Evolutionary conservation across 352 stramenopile species (phyloP).

Genomic region (Achlya hypogyna): DNA sequence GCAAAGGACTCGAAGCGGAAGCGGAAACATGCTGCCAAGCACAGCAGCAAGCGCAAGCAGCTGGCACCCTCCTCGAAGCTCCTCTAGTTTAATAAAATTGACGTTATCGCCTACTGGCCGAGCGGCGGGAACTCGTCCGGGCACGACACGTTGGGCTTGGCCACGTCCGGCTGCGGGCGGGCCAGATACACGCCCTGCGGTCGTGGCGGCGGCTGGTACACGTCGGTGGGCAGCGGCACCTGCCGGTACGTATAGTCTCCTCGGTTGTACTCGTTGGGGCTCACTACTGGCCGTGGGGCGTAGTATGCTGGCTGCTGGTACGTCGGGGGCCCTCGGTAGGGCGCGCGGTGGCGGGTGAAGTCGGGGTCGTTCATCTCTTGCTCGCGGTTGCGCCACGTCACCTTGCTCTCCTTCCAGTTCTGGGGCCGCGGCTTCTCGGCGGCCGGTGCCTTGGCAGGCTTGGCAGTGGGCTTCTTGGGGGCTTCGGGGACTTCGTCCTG

Average conservation of each 20-base stretch:
- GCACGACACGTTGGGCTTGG: background rate
- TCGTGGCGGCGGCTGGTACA: background rate
- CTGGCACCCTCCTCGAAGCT: too few relatives aligned
- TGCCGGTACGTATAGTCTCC: background rate
- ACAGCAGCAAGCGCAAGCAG: background rate
- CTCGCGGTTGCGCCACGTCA: constrained; percentile 89
- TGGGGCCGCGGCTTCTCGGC: constrained; percentile 19
- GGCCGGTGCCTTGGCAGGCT: background rate
- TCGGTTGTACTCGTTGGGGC: constrained; percentile 5
- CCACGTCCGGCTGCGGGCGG: background rate
- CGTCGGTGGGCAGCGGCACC: background rate
- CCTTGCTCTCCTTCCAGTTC: constrained; percentile 87
- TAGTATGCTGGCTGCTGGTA: constrained; percentile 7
- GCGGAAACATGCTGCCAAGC: background rate
- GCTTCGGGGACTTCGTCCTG: constrained; percentile 30
- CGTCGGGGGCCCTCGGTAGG: background rate
- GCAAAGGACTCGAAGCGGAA: constrained; percentile 1
- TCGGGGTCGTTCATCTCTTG: constrained; percentile 91
- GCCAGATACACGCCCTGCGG: background rate
- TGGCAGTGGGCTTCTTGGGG: constrained; percentile 20
- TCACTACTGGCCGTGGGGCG: background rate
- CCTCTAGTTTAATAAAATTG: background rate
- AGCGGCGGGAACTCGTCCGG: constrained; percentile 10
- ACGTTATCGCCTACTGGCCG: background rate
- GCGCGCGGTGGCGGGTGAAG: constrained; percentile 78